phyloP scores from a whole-genome alignment of 495 filamentous ascomycete genomes.

The Penicillium antarcticum region DNA sequence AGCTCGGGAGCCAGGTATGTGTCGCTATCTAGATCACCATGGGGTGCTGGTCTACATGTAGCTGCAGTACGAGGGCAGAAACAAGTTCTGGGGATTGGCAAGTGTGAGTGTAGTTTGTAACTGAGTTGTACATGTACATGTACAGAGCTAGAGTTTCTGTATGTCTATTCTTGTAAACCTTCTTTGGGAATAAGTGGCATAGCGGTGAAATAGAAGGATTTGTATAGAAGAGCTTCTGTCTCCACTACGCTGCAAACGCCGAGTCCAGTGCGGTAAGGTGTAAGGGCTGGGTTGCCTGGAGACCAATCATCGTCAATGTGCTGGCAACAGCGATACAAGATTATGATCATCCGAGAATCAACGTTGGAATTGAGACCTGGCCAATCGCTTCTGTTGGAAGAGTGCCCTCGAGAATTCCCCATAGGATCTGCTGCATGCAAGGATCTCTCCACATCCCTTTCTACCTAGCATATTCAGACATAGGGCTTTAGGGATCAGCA shows the following conservation, averaged over 20 bases:
- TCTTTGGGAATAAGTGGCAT: too few relatives aligned
- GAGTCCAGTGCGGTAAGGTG: too few relatives aligned
- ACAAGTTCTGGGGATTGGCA: neutral
- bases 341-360: neutral
- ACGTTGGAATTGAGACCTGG: constrained; percentile 1
- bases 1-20: constrained; percentile 3
- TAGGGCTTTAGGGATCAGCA: neutral
- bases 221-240: too few relatives aligned
- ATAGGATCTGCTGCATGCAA: constrained; percentile 20
- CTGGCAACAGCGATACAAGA: neutral
- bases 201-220: too few relatives aligned
- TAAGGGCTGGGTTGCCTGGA: neutral
- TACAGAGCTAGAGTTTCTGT: too few relatives aligned
- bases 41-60: neutral
- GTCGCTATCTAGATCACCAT: neutral
- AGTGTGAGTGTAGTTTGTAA: too few relatives aligned
- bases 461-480: neutral
- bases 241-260: too few relatives aligned
- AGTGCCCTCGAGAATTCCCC: constrained; percentile 10
- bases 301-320: neutral
- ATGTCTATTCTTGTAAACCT: too few relatives aligned
- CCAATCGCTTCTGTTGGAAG: constrained; percentile 11
- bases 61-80: neutral
- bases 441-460: constrained; percentile 15
- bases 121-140: too few relatives aligned